Conservation (phyloP, 1,284 basidiomycete species). For the Coniferiporia weirii region DNA sequence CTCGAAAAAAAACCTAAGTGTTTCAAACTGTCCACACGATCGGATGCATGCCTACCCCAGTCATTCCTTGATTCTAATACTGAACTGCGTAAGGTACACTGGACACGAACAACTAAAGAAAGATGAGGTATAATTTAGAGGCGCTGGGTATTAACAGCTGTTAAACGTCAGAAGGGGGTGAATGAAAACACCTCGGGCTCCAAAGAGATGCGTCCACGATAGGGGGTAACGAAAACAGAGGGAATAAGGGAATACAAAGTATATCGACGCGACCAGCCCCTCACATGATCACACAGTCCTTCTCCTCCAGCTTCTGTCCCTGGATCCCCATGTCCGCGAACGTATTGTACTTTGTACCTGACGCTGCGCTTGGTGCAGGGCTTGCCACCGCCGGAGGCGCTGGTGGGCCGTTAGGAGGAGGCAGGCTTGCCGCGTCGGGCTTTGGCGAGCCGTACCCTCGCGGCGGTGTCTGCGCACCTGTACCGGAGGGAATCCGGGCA, state of each 20-base stretch:
- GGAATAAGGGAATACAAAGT: not conserved
- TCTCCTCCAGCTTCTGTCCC: conserved; percentile 66
- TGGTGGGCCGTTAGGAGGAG: not conserved
- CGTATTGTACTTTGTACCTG: conserved; percentile 56
- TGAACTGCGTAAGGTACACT: too few relatives aligned
- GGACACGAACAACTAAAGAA: too few relatives aligned
- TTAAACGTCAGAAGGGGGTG: too few relatives aligned
- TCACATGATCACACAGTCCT: conserved; percentile 81
- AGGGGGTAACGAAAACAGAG: not conserved
- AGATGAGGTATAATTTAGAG: too few relatives aligned
- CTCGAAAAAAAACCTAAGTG: too few relatives aligned
- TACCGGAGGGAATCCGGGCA: not conserved
- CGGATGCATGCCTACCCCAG: too few relatives aligned
- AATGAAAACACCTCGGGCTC: not conserved
- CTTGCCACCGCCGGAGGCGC: not conserved
- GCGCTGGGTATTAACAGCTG: too few relatives aligned
- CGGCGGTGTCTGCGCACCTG: not conserved
- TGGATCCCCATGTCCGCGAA: conserved; percentile 92
- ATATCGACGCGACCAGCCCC: not conserved
- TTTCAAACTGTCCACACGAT: too few relatives aligned
- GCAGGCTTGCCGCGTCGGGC: not conserved
- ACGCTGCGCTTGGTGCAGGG: not conserved
- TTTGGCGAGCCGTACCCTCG: not conserved
- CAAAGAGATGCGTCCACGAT: not conserved
- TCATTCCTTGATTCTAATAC: too few relatives aligned